Conservation (phyloP, 2,329 filamentous ascomycete species). For the Xylariaceae sp. region DNA sequence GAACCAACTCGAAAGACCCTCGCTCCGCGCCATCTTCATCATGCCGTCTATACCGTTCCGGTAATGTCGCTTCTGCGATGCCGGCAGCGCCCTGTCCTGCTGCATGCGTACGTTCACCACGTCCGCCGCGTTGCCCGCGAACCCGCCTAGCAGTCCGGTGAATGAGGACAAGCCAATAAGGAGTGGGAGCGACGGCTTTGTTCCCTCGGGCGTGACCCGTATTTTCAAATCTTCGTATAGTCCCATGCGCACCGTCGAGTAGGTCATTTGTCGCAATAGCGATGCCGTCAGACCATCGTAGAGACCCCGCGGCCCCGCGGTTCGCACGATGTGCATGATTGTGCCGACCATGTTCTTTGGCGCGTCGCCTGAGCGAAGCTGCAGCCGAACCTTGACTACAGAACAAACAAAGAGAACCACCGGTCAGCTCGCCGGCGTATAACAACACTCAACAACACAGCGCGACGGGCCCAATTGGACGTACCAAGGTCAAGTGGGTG, state of each 20-base stretch:
- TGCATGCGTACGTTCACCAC: constrained; percentile 99
- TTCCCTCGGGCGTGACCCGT: constrained; percentile 46
- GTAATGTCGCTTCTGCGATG: constrained; percentile 75
- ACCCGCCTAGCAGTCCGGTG: constrained; percentile 81
- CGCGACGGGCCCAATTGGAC: constrained; percentile 29
- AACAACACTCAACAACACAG: neutral
- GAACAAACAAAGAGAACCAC: constrained; percentile 1
- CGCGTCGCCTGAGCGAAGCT: constrained; percentile 71
- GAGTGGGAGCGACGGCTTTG: constrained; percentile 61
- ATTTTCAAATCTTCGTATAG: constrained; percentile 92
- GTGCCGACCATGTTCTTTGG: constrained; percentile 80
- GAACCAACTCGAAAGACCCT: constrained; percentile 72
- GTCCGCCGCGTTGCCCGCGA: constrained; percentile 91
- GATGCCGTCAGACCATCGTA: constrained; percentile 92
- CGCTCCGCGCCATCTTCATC: constrained; percentile 76
- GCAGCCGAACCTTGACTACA: constrained; percentile 68
- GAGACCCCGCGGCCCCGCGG: constrained; percentile 71
- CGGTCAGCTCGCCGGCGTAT: neutral
- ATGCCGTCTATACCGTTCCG: constrained; percentile 82
- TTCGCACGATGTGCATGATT: constrained; percentile 71
- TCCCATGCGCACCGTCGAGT: constrained; percentile 93
- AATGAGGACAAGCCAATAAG: constrained; percentile 76
- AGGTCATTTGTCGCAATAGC: constrained; percentile 87
- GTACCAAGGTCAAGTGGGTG: constrained; percentile 88
- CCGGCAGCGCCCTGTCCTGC: constrained; percentile 74